Evolutionary conservation across 441 rosid species (phyloP).

Genomic region (Melastoma candidum): DNA sequence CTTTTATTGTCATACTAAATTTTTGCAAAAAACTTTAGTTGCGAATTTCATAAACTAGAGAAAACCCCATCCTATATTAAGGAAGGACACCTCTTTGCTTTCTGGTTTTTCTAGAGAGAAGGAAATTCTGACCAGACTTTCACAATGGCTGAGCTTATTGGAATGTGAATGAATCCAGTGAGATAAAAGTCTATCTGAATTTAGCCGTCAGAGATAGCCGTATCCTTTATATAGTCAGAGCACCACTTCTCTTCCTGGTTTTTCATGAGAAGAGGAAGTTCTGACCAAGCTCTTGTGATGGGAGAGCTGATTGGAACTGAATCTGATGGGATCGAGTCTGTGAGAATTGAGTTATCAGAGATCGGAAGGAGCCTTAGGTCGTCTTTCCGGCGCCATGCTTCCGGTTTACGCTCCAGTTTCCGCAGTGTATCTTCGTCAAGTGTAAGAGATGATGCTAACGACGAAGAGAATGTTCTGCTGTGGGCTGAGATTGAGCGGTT

Average conservation of each 20-base stretch:
- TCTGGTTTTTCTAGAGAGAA: not conserved
- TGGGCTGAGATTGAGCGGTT: constrained; percentile 55
- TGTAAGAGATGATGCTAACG: constrained; percentile 17
- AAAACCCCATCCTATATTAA: too few species aligned
- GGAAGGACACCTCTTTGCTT: too few species aligned
- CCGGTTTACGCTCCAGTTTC: constrained; percentile 29
- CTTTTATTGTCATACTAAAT: too few species aligned
- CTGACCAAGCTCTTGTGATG: constrained; percentile 15
- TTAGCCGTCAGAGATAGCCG: not conserved
- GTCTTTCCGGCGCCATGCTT: constrained; percentile 26
- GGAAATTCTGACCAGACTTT: too few species aligned
- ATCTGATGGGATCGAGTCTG: constrained; percentile 36
- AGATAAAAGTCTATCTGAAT: too few species aligned
- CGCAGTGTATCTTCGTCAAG: not conserved
- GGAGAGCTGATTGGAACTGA: constrained; percentile 28
- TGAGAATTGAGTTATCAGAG: constrained; percentile 35
- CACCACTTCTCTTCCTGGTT: too few species aligned
- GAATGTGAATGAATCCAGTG: constrained; percentile 7
- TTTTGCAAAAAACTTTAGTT: too few species aligned
- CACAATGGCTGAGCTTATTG: too few species aligned
- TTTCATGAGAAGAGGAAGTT: too few species aligned
- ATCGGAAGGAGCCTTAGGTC: constrained; percentile 44
- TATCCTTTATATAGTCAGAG: too few species aligned
- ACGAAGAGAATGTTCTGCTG: constrained; percentile 29
- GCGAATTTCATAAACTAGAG: too few species aligned